Evolutionary conservation across 1,139 yeast species (phyloP).

Genomic region (Casaregolazyma lundiana): DNA sequence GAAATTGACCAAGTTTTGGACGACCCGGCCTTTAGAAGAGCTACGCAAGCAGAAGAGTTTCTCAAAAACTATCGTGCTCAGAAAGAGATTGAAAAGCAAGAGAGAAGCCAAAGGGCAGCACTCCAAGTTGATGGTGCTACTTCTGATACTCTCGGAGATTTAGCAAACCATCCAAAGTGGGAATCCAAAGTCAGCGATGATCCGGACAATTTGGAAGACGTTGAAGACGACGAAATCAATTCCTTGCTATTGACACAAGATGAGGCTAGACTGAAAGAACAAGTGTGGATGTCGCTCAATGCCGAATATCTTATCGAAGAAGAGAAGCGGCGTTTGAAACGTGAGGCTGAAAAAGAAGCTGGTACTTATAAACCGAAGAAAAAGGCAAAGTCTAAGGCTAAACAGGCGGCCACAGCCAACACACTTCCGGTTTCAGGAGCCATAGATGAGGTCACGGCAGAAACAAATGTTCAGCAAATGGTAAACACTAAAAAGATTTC

Average conservation of each 20-base stretch:
- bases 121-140: slow-evolving; percentile 23
- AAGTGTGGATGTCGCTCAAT: slow-evolving; percentile 84
- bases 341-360: slow-evolving; percentile 69
- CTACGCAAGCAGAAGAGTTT: slow-evolving; percentile 12
- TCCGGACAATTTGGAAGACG: slow-evolving; percentile 62
- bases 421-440: slow-evolving; percentile 29
- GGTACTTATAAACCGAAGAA: slow-evolving; percentile 37
- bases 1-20: slow-evolving; percentile 23
- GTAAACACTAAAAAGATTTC: slow-evolving; percentile 68
- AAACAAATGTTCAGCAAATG: slow-evolving; percentile 71
- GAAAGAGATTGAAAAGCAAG: slow-evolving; percentile 1
- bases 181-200: slow-evolving; percentile 54
- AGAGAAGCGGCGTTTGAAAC: slow-evolving; percentile 76
- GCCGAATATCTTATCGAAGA: slow-evolving; percentile 82
- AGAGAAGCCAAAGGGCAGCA: slow-evolving; percentile 5
- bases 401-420: slow-evolving; percentile 21
- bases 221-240: slow-evolving; percentile 76
- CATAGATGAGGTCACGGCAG: slow-evolving; percentile 60
- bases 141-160: neutral
- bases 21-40: slow-evolving; percentile 15
- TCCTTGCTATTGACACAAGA: slow-evolving; percentile 56
- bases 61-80: slow-evolving; percentile 8
- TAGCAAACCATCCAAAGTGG: slow-evolving; percentile 14
- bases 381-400: slow-evolving; percentile 28
- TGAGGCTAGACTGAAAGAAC: slow-evolving; percentile 65